phyloP scores from a whole-genome alignment of 768 basidiomycete genomes.

The Leucocoprinus sp. region DNA sequence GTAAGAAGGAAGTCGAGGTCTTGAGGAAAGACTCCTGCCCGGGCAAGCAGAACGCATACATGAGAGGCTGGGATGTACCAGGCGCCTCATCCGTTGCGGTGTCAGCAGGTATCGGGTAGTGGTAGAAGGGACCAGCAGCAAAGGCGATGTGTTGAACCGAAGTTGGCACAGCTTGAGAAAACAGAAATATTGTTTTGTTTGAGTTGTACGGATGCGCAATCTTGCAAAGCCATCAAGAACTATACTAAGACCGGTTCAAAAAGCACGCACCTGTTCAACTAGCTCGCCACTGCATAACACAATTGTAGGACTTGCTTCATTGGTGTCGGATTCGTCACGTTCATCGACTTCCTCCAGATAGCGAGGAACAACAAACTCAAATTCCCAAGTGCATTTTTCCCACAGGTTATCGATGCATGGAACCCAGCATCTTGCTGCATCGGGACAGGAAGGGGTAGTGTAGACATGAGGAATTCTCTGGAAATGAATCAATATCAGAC shows the following conservation, averaged over 20 bases:
- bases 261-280: constrained; percentile 70
- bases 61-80: constrained; percentile 58
- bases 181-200: constrained; percentile 91
- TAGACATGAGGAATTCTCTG: constrained; percentile 92
- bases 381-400: constrained; percentile 98
- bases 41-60: constrained; percentile 90
- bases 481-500: constrained; percentile 13
- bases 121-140: constrained; percentile 90
- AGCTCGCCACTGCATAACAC: constrained; percentile 94
- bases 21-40: constrained; percentile 71
- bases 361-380: constrained; percentile 89
- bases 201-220: constrained; percentile 91
- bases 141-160: constrained; percentile 97
- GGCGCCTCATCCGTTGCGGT: constrained; percentile 51
- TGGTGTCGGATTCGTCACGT: constrained; percentile 37
- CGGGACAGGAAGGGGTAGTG: constrained; percentile 79
- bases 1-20: constrained; percentile 66
- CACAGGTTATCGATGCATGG: constrained; percentile 92
- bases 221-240: constrained; percentile 28
- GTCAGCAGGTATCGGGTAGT: constrained; percentile 61
- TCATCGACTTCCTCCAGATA: constrained; percentile 57
- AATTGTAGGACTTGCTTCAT: constrained; percentile 65
- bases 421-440: constrained; percentile 97
- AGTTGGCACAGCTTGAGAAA: constrained; percentile 76
- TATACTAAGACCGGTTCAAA: constrained; percentile 4